Conservation (phyloP, 2,329 filamentous ascomycete genomes). For the Aschersonia sp. region DNA sequence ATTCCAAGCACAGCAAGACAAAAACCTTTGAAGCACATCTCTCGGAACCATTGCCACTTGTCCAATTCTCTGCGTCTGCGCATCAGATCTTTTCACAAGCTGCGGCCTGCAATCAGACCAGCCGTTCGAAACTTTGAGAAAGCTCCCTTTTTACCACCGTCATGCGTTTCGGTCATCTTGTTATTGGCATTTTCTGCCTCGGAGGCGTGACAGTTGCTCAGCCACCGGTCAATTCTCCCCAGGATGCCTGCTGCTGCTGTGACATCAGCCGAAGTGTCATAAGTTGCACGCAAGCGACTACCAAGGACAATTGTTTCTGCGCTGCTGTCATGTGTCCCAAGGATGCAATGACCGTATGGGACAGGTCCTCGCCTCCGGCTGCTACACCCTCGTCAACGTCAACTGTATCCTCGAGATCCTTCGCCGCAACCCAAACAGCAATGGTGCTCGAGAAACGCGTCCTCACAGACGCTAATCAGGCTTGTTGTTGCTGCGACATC, state of each 20-base stretch:
- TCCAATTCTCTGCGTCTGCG: no score
- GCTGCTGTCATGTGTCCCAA: constrained; percentile 11
- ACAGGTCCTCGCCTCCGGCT: not conserved
- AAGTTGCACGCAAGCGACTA: constrained; percentile 9
- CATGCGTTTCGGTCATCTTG: constrained; percentile 12
- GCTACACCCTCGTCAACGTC: not conserved
- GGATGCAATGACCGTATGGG: constrained; percentile 7
- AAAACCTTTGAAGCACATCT: no score
- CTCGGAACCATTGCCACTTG: no score
- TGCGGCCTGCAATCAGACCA: not conserved
- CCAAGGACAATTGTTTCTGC: constrained; percentile 13
- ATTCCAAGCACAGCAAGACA: no score
- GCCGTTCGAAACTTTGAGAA: not conserved
- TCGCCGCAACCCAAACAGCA: not conserved
- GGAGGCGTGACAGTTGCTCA: constrained; percentile 1
- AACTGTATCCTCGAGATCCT: not conserved
- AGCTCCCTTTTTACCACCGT: not conserved
- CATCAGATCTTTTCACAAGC: not conserved
- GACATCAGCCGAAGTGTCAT: constrained; percentile 11
- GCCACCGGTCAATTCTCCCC: constrained; percentile 1
- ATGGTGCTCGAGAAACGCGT: not conserved
- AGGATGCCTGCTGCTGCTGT: constrained; percentile 19
- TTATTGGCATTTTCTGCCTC: constrained; percentile 5
- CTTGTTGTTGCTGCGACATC: constrained; percentile 12
- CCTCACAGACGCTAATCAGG: not conserved